Base-by-base conservation (phyloP, 192 early-diverging fungal species). In the Thamnidium elegans region DNA sequence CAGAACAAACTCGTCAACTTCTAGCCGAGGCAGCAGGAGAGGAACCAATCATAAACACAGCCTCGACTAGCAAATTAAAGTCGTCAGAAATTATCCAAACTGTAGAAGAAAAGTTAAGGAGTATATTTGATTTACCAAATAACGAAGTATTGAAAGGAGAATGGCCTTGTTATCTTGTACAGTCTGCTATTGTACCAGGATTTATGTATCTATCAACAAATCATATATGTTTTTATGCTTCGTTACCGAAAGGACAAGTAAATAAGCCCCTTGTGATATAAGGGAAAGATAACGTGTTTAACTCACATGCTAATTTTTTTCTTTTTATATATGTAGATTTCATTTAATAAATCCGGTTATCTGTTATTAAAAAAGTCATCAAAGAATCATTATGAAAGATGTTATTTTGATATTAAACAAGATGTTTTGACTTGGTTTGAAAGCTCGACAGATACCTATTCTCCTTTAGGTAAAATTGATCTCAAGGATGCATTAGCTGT, bases 171-270 rank as follows among this genome's bases (percentile, higher is more conserved):
- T 86, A 81, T 71, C 70, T 89, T 43, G 75, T 88, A 7, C 75
- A 78, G 0, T 83, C 86, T n/a, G 82, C 86, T 0, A 71, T 88
- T 55, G 71, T 89, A 6, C 80, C 81, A 9, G 87, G 87, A 17
- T 77, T 82, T 44, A 67, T 89, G 66, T 89, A 84, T 56, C 58
- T 88, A 54, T 88, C 87, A 0, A 73, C 83, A 32, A 66, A 77
- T 15, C 87, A 88, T 47, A 72, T 89, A 9, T 86, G 80, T 21
- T 89, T 87, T 70, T 88, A 87, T 75, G 85, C 85, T 46, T 76
- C 78, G 9, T 71, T 89, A 8, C 84, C 81, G 15, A 66, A 72
- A 14, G 72, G 58, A 23, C 75, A 80, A 64, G 85, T 85, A 74
- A 58, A 30, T 54, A 31, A 59, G n/a, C 26, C 8, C 9, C 19